phyloP scores from a whole-genome alignment of 345 rosid species.

The Brassica nigra region DNA sequence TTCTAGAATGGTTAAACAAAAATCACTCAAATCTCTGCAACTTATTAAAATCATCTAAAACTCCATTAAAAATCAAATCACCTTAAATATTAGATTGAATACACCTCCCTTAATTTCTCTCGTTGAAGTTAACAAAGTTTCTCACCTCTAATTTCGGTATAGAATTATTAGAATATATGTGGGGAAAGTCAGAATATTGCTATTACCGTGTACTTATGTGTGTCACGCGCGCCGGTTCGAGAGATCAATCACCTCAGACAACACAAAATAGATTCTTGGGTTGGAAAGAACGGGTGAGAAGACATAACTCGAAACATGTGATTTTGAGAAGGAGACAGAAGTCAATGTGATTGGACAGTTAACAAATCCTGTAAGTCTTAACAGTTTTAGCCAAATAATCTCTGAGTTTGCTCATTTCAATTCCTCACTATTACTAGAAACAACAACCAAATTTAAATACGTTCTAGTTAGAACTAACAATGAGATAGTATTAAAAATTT shows the following conservation, averaged over 20 bases:
- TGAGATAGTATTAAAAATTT: background rate
- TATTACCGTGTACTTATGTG: background rate
- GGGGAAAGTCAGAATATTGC: background rate
- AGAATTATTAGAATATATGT: background rate
- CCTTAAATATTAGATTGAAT: too few relatives aligned
- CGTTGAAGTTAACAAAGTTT: background rate
- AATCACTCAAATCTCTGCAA: too few relatives aligned
- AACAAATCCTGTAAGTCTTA: conserved; percentile 14
- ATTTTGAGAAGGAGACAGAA: conserved; percentile 27
- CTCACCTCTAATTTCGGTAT: background rate
- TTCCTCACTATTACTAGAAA: conserved; percentile 20
- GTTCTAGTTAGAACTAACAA: conserved; percentile 11
- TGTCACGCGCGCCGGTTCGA: conserved; percentile 15
- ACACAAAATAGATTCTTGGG: conserved; percentile 30
- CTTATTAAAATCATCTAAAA: too few relatives aligned
- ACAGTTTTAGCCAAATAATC: conserved; percentile 31
- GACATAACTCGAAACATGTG: conserved; percentile 37
- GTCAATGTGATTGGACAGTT: conserved; percentile 38
- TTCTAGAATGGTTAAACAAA: too few relatives aligned
- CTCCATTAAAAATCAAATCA: too few relatives aligned
- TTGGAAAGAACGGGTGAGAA: conserved; percentile 19
- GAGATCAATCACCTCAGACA: conserved; percentile 26
- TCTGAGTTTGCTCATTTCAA: conserved; percentile 4
- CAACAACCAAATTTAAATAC: conserved; percentile 13
- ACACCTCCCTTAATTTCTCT: too few relatives aligned